These are phyloP conservation scores for Aureobasidium sp. DNA, from an alignment of 2,329 filamentous ascomycete species.

Conservation along the genomic window DNA sequence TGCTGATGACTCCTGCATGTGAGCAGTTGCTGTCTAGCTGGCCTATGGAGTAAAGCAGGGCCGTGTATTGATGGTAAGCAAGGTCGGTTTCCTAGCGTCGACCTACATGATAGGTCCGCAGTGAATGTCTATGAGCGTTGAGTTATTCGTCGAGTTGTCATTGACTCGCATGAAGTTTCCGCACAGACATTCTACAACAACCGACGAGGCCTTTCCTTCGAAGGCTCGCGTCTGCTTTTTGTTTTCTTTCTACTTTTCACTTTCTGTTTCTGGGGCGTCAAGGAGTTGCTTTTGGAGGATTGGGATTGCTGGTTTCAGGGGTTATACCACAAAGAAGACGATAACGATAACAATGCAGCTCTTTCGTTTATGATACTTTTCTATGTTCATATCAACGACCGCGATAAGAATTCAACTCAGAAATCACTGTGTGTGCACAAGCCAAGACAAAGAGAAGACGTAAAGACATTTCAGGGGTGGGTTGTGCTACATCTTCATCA, in stretches of 20 bases:
- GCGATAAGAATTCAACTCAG: no score
- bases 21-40: neutral
- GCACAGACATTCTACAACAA: no score
- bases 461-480: no score
- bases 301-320: neutral
- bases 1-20: slow-evolving; percentile 9
- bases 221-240: neutral
- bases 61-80: neutral
- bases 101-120: neutral
- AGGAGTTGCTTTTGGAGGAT: neutral
- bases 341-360: neutral
- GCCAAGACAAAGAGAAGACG: no score
- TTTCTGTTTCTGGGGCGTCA: neutral
- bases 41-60: neutral
- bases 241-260: neutral
- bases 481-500: no score
- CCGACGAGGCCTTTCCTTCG: neutral
- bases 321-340: neutral
- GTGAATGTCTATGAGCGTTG: neutral
- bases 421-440: no score
- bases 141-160: no score
- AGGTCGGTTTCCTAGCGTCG: neutral
- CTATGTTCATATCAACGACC: neutral
- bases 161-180: no score
- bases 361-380: neutral